Base-by-base conservation (phyloP, 371 early-diverging fungal species). In the Mortierella polycephala region DNA sequence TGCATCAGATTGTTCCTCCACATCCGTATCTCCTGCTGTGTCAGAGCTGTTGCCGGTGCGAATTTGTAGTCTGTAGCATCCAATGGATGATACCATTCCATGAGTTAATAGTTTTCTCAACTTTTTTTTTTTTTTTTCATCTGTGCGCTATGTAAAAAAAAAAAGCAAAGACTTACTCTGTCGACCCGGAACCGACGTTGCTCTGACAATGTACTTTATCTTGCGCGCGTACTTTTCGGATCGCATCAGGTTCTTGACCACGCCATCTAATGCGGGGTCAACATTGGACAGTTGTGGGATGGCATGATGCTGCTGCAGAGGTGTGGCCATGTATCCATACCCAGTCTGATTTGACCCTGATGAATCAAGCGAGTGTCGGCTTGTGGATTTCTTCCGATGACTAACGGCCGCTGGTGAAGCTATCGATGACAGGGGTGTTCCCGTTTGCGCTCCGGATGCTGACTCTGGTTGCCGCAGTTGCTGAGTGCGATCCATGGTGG, bases 161-260 rank as follows among this genome's bases (percentile, higher is more conserved):
- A 30, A 30, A 30, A 30, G 30, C 30, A 30, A 42, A 46, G 20
- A 42, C 68, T 64, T 66, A 79, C 79, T 72, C 39, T 79, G 79
- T n/a, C 79, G 39, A 9, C 79, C 79, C 40, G 79, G 79, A 37
- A 66, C 69, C 14, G 79, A 72, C 12, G 79, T 72, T 20, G 67
- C 68, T 60, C 72, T 54, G 57, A 79, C 79, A 40, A 72, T 60
- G 14, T 67, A 56, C 44, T 79, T 79, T 45, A 79, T 79, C 63
- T 79, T 79, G 59, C 79, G 79, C 6, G 64, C 69, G 50, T 71
- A 79, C 46, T 72, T 79, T 20, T 79, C 79, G 5, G 79, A 79
- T 2, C 73, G 68, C 57, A 72, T 57, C 51, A 79, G 72, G 13
- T 69, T 72, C 62, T 72, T 72, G 49, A 79, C 59, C 37, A 68